Evolutionary conservation across 2,329 filamentous ascomycete species (phyloP).

Genomic region (Fonsecaea nubica): DNA sequence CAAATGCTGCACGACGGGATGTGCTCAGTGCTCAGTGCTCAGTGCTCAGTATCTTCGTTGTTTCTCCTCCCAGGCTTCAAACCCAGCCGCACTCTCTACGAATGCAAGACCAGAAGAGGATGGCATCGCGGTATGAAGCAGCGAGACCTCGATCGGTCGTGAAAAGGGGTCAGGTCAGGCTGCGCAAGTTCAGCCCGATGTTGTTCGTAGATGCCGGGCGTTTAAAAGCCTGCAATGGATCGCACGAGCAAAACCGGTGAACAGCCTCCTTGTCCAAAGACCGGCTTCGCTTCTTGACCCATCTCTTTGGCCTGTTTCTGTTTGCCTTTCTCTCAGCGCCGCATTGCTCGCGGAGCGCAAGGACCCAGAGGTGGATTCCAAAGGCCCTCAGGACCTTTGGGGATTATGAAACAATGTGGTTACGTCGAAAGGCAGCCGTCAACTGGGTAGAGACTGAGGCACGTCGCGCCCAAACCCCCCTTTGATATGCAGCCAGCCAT

Average conservation of each 20-base stretch:
- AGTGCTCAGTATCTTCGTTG: neutral
- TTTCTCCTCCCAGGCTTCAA: neutral
- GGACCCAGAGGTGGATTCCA: neutral
- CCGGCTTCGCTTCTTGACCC: neutral
- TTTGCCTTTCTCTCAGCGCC: neutral
- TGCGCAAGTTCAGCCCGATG: neutral
- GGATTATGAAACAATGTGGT: neutral
- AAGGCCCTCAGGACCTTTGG: neutral
- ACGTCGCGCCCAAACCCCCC: neutral
- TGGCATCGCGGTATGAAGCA: neutral
- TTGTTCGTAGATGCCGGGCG: neutral
- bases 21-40: too few relatives aligned
- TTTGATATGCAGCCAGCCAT: neutral
- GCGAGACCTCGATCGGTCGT: neutral
- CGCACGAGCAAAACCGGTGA: neutral
- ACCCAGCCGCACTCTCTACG: too few relatives aligned
- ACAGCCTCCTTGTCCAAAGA: neutral
- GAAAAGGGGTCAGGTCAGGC: neutral
- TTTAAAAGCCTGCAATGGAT: neutral
- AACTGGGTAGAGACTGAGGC: neutral
- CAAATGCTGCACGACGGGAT: too few relatives aligned
- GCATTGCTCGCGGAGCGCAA: neutral
- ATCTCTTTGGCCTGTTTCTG: neutral
- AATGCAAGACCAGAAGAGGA: neutral
- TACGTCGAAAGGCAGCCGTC: neutral